Evolutionary conservation across 345 rosid genomes (phyloP).

Genomic region (Noccaea caerulescens): DNA sequence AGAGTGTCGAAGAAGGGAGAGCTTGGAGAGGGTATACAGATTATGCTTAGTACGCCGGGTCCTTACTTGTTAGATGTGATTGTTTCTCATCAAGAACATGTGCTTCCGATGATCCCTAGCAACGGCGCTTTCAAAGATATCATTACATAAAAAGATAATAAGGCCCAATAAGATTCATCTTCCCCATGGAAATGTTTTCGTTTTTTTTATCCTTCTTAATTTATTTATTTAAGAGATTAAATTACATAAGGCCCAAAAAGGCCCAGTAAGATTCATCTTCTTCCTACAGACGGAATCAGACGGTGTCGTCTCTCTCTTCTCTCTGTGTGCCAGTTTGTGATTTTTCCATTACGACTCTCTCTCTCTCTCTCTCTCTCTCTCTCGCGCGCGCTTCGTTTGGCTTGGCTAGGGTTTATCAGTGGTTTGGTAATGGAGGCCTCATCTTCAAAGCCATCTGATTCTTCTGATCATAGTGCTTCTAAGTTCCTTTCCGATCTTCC

Average conservation of each 20-base stretch:
- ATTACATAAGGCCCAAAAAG: constrained; percentile 12
- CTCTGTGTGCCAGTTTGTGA: neutral
- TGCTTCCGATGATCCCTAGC: constrained; percentile 95
- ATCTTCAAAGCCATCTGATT: constrained; percentile 52
- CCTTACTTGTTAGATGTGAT: constrained; percentile 89
- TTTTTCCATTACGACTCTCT: neutral
- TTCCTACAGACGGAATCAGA: neutral
- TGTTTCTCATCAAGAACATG: constrained; percentile 97
- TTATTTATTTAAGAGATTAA: no score
- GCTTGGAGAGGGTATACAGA: constrained; percentile 72
- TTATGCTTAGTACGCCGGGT: constrained; percentile 89
- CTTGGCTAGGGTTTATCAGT: constrained; percentile 48
- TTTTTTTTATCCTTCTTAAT: no score
- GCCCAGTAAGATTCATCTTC: constrained; percentile 14
- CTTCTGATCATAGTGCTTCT: constrained; percentile 49
- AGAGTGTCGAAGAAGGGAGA: constrained; percentile 72
- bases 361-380: neutral
- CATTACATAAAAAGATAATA: constrained; percentile 43
- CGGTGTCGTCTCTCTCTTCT: neutral
- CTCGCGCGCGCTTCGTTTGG: neutral
- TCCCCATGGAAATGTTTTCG: neutral
- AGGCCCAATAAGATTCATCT: no score
- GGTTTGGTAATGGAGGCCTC: constrained; percentile 63
- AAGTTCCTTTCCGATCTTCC: constrained; percentile 78
- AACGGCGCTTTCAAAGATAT: constrained; percentile 88